These are phyloP conservation scores for Fistulina hepatica DNA, from an alignment of 1,284 basidiomycete genomes.

Conservation along the genomic window DNA sequence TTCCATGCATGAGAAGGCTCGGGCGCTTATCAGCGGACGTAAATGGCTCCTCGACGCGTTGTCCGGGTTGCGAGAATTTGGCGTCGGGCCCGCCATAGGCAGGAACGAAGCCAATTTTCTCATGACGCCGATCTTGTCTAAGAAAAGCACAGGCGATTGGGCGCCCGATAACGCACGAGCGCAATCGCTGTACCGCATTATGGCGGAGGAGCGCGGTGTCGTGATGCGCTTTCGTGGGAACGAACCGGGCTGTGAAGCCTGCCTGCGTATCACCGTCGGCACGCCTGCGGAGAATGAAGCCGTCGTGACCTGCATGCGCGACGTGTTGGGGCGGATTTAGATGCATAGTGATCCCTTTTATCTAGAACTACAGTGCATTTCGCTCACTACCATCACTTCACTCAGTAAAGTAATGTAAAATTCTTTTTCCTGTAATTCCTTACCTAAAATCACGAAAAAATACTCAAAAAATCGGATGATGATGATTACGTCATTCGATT, in stretches of 20 bases:
- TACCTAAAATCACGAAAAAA: no score
- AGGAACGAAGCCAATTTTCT: conserved; percentile 91
- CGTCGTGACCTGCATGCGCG: conserved; percentile 37
- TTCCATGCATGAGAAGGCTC: conserved; percentile 58
- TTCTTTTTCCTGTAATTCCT: no score
- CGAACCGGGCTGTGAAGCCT: conserved; percentile 82
- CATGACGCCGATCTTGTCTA: conserved; percentile 66
- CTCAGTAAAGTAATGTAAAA: no score
- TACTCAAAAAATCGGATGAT: no score
- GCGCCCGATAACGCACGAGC: conserved; percentile 63
- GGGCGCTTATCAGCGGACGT: conserved; percentile 52
- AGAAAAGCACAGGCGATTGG: conserved; percentile 17
- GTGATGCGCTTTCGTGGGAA: conserved; percentile 87
- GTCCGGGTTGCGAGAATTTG: conserved; percentile 34
- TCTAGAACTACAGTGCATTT: no score
- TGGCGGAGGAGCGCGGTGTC: conserved; percentile 80
- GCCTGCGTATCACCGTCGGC: conserved; percentile 86
- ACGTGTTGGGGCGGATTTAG: conserved; percentile 33
- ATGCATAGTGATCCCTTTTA: background rate
- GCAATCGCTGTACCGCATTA: conserved; percentile 62
- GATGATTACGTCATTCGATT: no score
- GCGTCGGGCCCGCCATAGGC: conserved; percentile 68
- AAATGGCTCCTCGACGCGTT: conserved; percentile 41
- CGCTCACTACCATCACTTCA: no score
- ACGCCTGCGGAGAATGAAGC: conserved; percentile 68